A percentile compares a stretch with the other conserved stretches of the same genome.
Evolutionary conservation across 306 rosid species (phyloP).

Genomic region (Datisca glomerata): DNA sequence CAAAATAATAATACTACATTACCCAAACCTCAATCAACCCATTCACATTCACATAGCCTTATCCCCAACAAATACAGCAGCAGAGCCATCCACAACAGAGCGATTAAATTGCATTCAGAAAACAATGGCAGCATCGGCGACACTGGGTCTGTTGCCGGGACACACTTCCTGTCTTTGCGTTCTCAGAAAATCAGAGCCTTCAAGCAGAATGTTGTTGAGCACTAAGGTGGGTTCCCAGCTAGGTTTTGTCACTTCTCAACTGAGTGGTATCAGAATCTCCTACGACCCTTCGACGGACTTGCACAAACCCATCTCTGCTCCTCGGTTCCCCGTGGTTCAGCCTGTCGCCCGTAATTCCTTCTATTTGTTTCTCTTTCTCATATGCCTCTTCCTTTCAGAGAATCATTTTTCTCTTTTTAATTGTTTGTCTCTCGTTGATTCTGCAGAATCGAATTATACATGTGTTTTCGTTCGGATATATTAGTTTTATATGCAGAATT

Average conservation of each 20-base stretch:
- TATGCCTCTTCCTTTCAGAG: neutral
- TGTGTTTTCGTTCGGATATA: too few species aligned
- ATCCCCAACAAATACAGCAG: too few species aligned
- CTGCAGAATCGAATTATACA: neutral
- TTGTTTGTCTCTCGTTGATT: neutral
- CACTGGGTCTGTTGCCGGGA: constrained; percentile 16
- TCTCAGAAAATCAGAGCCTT: constrained; percentile 2
- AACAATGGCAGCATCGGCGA: constrained; percentile 37
- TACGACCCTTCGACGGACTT: constrained; percentile 15
- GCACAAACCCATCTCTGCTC: constrained; percentile 19
- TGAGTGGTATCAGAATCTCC: constrained; percentile 58
- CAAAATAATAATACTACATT: too few species aligned
- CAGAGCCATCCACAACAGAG: too few species aligned
- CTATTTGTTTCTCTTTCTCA: constrained; percentile 1
- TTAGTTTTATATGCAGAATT: too few species aligned
- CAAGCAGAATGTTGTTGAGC: constrained; percentile 6
- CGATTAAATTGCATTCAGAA: too few species aligned
- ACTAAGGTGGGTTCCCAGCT: constrained; percentile 24
- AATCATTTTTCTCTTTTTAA: neutral
- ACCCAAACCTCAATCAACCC: too few species aligned
- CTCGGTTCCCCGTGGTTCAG: constrained; percentile 23
- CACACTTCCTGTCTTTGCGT: constrained; percentile 2
- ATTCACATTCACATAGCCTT: too few species aligned
- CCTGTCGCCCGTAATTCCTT: constrained; percentile 53
- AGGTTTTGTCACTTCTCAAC: constrained; percentile 51